Percentiles rank a stretch among this genome's conserved stretches.
Evolutionary conservation across 805 yeast species (phyloP).

Genomic region (Jamesozyma gamospora): DNA sequence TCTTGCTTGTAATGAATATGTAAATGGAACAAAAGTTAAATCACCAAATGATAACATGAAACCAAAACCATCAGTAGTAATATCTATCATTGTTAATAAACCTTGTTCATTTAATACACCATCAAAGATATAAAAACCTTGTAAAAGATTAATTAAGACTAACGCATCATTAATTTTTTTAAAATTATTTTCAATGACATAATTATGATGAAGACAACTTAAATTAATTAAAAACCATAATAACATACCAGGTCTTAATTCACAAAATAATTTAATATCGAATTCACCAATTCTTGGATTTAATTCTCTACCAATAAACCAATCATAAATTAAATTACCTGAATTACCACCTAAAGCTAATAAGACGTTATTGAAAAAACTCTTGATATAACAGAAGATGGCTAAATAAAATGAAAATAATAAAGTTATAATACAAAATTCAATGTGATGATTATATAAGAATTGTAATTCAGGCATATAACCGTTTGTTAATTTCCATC

Average conservation of each 20-base stretch:
- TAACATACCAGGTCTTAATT: conserved; percentile 87
- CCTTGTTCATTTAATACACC: conserved; percentile 91
- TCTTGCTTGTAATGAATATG: conserved; percentile 79
- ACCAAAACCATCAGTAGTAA: conserved; percentile 94
- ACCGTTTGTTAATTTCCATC: conserved; percentile 44
- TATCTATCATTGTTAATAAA: conserved; percentile 85
- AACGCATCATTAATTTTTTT: conserved; percentile 66
- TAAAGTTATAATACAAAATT: conserved; percentile 52
- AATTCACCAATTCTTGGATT: conserved; percentile 75
- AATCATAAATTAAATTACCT: conserved; percentile 65
- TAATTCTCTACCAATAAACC: conserved; percentile 95
- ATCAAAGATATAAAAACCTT: conserved; percentile 77
- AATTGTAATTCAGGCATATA: conserved; percentile 71
- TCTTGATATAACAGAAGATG: conserved; percentile 50
- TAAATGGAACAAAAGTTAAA: conserved; percentile 82
- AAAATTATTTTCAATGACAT: conserved; percentile 29
- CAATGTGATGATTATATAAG: conserved; percentile 57
- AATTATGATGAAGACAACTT: conserved; percentile 76
- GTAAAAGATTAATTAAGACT: conserved; percentile 55
- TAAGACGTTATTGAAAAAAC: conserved; percentile 57
- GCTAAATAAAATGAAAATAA: conserved; percentile 58
- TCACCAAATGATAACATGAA: conserved; percentile 95
- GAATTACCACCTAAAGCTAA: conserved; percentile 84
- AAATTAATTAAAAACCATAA: conserved; percentile 74
- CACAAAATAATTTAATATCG: conserved; percentile 88